Conservation (phyloP, 192 early-diverging fungal species). For the Jimgerdemannia flammicorona region DNA sequence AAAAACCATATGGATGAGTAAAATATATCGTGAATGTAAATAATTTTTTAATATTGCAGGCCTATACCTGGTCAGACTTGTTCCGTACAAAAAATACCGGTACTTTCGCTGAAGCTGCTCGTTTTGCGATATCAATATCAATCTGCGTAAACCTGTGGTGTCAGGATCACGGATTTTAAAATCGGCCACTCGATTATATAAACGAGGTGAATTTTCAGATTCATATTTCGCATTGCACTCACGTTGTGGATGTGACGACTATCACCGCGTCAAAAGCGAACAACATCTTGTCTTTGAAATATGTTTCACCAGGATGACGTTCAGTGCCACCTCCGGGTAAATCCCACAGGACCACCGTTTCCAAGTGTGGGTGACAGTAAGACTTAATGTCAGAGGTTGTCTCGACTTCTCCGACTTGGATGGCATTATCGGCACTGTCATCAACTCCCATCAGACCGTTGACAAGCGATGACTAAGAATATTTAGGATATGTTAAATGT, state of each 20-base stretch:
- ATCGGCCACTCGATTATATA: too few relatives aligned
- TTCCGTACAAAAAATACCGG: too few relatives aligned
- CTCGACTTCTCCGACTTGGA: conserved; percentile 23
- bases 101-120: too few relatives aligned
- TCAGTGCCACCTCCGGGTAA: conserved; percentile 27
- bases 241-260: conserved; percentile 19
- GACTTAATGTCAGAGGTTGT: conserved; percentile 17
- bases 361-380: conserved; percentile 26
- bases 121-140: too few relatives aligned
- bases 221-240: too few relatives aligned
- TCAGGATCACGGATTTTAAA: too few relatives aligned
- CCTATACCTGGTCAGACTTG: too few relatives aligned
- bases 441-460: conserved; percentile 33
- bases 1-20: not conserved
- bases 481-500: conserved; percentile 4
- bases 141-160: too few relatives aligned
- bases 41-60: too few relatives aligned
- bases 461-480: conserved; percentile 25
- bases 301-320: conserved; percentile 20
- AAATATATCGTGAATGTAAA: conserved; percentile 11
- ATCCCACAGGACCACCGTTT: conserved; percentile 31
- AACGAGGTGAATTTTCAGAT: too few relatives aligned
- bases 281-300: conserved; percentile 35
- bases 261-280: conserved; percentile 34
- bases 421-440: conserved; percentile 21